Base-by-base conservation (phyloP, 306 rosid species). In the Sechiopsis laciniata region DNA sequence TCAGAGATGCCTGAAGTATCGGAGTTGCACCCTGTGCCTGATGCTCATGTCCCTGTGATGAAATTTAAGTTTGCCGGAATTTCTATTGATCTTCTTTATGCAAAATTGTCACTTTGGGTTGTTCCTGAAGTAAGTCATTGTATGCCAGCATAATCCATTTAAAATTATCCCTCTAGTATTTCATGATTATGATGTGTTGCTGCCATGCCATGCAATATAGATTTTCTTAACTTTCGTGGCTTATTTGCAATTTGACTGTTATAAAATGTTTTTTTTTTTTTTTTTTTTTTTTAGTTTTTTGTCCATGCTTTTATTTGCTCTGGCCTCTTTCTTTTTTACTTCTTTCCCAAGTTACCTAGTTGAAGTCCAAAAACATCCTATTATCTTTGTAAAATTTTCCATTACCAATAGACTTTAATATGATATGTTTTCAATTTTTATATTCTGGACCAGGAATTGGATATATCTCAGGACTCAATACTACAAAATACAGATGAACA, bases 21-120 rank as follows among this genome's bases (percentile, higher is more conserved):
- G 19, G 99, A 91, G 71, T 74, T 91, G 78, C 97, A 87, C 75
- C 97, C 99, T 72, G 99, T 94, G 71, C 97, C 97, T 53, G 99
- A 94, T 85, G 99, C 97, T 78, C 82, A 85, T 75, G 99, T 94
- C 63, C 99, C 99, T 42, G 84, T 94, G 69, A 76, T 94, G 84
- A 54, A 0, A 60, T 94, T 94, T 82, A 94, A 94, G 90, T 91
- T 94, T 59, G 77, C 76, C 55, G 97, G 96, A 19, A 81, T 94
- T 76, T 91, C 99, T 51, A 86, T 94, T 73, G 99, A 94, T 83
- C 96, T 91, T 80, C 91, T 94, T 14, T 94, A 94, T 89, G 99
- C 97, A 54, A 88, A 86, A 83, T 80, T 94, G 58, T 79, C 96
- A 52, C 83, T 89, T 83, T 89, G 89, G 96, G 91, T 91, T 80